Evolutionary conservation across 2,329 filamentous ascomycete species (phyloP), one percentile per base, ranked within the genome.

Genomic region (Diaporthe vaccinii): DNA sequence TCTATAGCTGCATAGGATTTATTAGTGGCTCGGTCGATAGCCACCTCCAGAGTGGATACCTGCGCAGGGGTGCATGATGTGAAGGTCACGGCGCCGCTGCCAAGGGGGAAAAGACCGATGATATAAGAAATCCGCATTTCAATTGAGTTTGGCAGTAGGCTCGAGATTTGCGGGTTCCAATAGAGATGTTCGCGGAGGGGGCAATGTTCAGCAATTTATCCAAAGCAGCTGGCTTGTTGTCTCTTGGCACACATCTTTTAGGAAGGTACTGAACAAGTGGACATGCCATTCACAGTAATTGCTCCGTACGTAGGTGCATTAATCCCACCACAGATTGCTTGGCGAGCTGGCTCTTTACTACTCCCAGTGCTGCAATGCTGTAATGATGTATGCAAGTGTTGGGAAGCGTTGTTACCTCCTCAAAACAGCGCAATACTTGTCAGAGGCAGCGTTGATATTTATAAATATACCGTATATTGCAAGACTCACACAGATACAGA

Each of bases 1-100:
- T 68, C 46, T 10, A 68, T 68, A 34, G 65, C 65, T 12, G 65
- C 65, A 7, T 53, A 68, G 7, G 65, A 39, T 28, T 68, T 68
- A 4, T 68, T 53, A 17, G 65, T 53, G 65, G 65, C 65, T 9
- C 65, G 46, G 1, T 68, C 65, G 31, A 68, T 68, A 2, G 65
- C 65, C 65, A 53, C 31, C 31, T 68, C 65, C 7, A 68, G 65
- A 17, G 65, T 68, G 22, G 31, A 39, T 53, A 68, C 53, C 46
- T 68, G 46, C 14, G 22, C 46, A 3, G 31, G 46, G 12, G 46
- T 17, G 46, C 65, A 68, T 28, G 65, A 68, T 39, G 65, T 68
- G 14, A 68, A 68, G 22, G 46, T 68, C 46, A 36, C 65, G 22
- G 65, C 65, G 22, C 4, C 14, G 8, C 2, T 6, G 31, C 44